Conservation (phyloP, 2,329 filamentous ascomycete species). For the Salinomyces thailandicus region DNA sequence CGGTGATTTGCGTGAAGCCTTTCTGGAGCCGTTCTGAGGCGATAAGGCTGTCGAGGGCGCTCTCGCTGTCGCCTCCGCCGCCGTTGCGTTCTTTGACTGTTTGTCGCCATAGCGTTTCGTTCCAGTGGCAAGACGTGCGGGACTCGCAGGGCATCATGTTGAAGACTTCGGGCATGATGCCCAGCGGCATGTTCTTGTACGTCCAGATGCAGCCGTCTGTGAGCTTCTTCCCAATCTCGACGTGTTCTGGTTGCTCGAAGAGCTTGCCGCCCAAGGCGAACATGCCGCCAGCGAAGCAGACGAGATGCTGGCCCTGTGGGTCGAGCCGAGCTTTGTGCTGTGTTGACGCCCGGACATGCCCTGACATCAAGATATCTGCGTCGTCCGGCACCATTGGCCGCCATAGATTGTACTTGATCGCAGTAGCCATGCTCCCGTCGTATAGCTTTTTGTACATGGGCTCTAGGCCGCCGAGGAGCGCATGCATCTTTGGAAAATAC, state of each 20-base stretch:
- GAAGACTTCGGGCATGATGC: slow-evolving; percentile 53
- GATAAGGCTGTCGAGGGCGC: slow-evolving; percentile 26
- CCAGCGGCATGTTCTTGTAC: slow-evolving; percentile 45
- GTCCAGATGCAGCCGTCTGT: slow-evolving; percentile 55
- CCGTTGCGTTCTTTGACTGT: slow-evolving; percentile 23
- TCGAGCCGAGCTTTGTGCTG: slow-evolving; percentile 22
- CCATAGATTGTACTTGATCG: slow-evolving; percentile 37
- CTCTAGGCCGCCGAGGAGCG: slow-evolving; percentile 37
- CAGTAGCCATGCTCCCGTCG: slow-evolving; percentile 38
- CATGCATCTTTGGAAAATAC: slow-evolving; percentile 39
- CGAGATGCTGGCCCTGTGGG: slow-evolving; percentile 47
- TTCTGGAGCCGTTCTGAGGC: slow-evolving; percentile 29
- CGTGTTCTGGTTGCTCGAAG: slow-evolving; percentile 44
- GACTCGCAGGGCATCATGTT: slow-evolving; percentile 40
- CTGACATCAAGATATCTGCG: slow-evolving; percentile 38
- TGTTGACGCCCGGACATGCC: slow-evolving; percentile 29
- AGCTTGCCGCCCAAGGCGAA: slow-evolving; percentile 49
- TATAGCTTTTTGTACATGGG: slow-evolving; percentile 45
- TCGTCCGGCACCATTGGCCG: slow-evolving; percentile 39
- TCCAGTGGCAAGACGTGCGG: slow-evolving; percentile 38
- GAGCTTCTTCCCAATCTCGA: slow-evolving; percentile 46
- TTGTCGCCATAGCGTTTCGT: slow-evolving; percentile 42
- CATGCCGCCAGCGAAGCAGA: slow-evolving; percentile 53
- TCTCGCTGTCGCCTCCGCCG: slow-evolving; percentile 14
- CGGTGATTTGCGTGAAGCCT: slow-evolving; percentile 35